Percentiles rank a stretch among this genome's conserved stretches.
Evolutionary conservation across 768 basidiomycete species (phyloP).

Genomic region (Baorangia bicolor): DNA sequence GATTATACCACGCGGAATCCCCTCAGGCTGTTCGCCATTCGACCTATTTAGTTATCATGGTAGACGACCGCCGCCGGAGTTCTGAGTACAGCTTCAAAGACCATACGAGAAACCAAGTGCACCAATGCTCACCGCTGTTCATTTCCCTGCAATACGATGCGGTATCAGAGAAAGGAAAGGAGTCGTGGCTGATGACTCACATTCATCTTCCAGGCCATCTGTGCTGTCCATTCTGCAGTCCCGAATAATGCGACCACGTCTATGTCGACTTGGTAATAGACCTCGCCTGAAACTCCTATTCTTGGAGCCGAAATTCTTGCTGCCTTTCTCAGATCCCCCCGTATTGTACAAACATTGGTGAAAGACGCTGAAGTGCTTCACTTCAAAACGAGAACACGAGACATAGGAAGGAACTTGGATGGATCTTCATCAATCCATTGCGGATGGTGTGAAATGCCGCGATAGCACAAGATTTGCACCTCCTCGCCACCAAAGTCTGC

Average conservation of each 20-base stretch:
- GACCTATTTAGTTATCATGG: too few species aligned
- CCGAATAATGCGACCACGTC: constrained; percentile 3
- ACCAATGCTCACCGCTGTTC: neutral
- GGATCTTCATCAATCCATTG: constrained; percentile 7
- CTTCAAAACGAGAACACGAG: neutral
- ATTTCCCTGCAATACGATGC: too few species aligned
- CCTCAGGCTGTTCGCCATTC: too few species aligned
- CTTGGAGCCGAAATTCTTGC: neutral
- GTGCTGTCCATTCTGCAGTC: neutral
- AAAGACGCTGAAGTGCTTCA: neutral
- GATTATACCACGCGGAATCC: too few species aligned
- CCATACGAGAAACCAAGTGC: neutral
- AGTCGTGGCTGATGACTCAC: neutral
- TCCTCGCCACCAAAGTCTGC: neutral
- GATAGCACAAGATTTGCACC: neutral
- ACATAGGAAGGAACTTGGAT: neutral
- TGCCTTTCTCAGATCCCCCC: neutral
- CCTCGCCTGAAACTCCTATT: neutral
- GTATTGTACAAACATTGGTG: neutral
- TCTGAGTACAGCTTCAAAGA: too few species aligned
- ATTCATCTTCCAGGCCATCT: constrained; percentile 1
- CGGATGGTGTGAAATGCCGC: neutral
- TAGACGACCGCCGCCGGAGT: too few species aligned
- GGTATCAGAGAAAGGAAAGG: neutral
- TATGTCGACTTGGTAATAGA: neutral